These are phyloP conservation scores for Populus hybrid DNA, from an alignment of 441 rosid species.

Conservation along the genomic window DNA sequence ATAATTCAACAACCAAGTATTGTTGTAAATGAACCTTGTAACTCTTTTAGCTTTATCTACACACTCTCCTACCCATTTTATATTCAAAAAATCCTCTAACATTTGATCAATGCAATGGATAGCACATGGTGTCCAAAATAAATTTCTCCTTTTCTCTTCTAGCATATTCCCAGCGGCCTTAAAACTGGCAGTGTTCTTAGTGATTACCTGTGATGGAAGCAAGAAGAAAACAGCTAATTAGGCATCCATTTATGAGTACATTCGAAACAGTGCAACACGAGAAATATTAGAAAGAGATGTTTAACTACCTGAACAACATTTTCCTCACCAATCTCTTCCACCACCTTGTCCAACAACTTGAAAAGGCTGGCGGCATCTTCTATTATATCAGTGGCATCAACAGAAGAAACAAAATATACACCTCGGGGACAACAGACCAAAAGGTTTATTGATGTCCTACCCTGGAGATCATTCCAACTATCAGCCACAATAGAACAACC, in stretches of 20 bases:
- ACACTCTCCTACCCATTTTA: conserved; percentile 74
- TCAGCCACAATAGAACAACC: conserved; percentile 91
- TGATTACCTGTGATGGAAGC: conserved; percentile 51
- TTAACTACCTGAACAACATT: conserved; percentile 67
- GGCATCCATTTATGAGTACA: neutral
- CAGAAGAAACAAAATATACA: conserved; percentile 67
- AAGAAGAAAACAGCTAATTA: conserved; percentile 16
- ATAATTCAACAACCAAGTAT: conserved; percentile 57
- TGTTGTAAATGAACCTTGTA: conserved; percentile 72
- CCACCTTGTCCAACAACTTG: conserved; percentile 73
- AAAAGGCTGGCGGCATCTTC: conserved; percentile 67
- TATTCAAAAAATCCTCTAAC: conserved; percentile 71
- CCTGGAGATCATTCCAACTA: conserved; percentile 73
- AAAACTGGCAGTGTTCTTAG: conserved; percentile 57
- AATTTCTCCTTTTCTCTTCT: conserved; percentile 78
- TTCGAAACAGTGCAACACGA: neutral
- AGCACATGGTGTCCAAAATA: conserved; percentile 96
- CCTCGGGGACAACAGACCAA: conserved; percentile 81
- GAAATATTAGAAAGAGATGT: conserved; percentile 2
- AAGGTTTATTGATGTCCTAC: conserved; percentile 65
- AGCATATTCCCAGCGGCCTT: conserved; percentile 87
- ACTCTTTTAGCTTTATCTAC: conserved; percentile 66
- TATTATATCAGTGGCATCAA: conserved; percentile 69
- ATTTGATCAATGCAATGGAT: conserved; percentile 63
- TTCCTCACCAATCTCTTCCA: conserved; percentile 93